Percentiles rank a stretch among this genome's conserved stretches.
Evolutionary conservation across 805 yeast genomes (phyloP).

Genomic region (Pachysolen tannophilus): DNA sequence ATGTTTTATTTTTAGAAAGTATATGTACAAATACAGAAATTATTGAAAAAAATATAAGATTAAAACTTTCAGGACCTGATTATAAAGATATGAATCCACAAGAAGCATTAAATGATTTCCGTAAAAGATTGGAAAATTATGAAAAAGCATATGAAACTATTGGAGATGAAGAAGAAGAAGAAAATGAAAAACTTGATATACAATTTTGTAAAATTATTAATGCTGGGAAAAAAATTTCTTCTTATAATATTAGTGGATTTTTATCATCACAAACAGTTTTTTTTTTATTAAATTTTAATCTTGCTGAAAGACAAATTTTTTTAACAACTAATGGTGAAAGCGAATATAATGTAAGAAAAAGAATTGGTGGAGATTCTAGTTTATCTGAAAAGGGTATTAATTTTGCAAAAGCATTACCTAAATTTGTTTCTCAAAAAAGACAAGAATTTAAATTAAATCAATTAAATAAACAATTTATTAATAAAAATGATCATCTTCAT

Average conservation of each 20-base stretch:
- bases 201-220: slow-evolving; percentile 58
- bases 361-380: slow-evolving; percentile 25
- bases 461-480: slow-evolving; percentile 23
- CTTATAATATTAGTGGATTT: slow-evolving; percentile 50
- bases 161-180: slow-evolving; percentile 46
- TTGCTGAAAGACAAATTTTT: slow-evolving; percentile 29
- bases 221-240: slow-evolving; percentile 50
- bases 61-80: slow-evolving; percentile 90
- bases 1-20: slow-evolving; percentile 53
- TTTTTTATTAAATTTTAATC: slow-evolving; percentile 35
- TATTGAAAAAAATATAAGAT: slow-evolving; percentile 73
- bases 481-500: slow-evolving; percentile 19
- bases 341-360: slow-evolving; percentile 16
- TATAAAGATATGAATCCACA: slow-evolving; percentile 79
- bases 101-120: slow-evolving; percentile 72
- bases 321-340: slow-evolving; percentile 26
- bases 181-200: slow-evolving; percentile 36
- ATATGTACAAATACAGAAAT: slow-evolving; percentile 77
- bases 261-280: slow-evolving; percentile 50
- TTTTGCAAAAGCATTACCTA: slow-evolving; percentile 26
- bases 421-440: slow-evolving; percentile 23
- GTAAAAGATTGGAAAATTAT: slow-evolving; percentile 71
- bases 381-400: slow-evolving; percentile 20
- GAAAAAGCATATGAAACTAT: slow-evolving; percentile 87
- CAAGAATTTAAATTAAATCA: slow-evolving; percentile 26